phyloP scores from a whole-genome alignment of 345 rosid genomes.

The Populus simonii region DNA sequence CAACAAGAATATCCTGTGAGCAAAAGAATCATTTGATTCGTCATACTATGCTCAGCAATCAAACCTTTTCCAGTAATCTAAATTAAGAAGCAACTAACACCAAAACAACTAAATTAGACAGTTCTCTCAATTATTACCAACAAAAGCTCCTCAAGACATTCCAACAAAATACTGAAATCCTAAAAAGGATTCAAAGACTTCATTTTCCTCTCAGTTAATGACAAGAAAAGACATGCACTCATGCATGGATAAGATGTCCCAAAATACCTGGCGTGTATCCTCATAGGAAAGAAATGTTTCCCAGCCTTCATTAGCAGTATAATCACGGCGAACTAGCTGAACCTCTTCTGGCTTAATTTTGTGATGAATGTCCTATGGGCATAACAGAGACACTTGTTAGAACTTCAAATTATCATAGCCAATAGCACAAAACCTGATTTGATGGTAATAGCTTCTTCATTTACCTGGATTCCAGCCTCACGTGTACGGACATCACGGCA shows the following conservation, averaged over 20 bases:
- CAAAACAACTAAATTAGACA: background rate
- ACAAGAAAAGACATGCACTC: background rate
- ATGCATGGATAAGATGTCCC: background rate
- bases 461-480: slow-evolving; percentile 98
- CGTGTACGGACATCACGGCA: slow-evolving; percentile 98
- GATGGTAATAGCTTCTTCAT: background rate
- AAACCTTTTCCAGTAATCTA: background rate
- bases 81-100: background rate
- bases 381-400: slow-evolving; percentile 12
- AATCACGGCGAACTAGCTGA: slow-evolving; percentile 98
- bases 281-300: slow-evolving; percentile 96
- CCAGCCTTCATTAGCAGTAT: slow-evolving; percentile 98
- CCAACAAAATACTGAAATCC: background rate
- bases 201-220: background rate
- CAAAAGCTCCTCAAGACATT: background rate
- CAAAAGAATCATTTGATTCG: slow-evolving; percentile 13
- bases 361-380: slow-evolving; percentile 83
- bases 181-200: background rate
- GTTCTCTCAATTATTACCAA: background rate
- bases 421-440: background rate
- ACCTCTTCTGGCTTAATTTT: slow-evolving; percentile 96
- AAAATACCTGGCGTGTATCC: slow-evolving; percentile 84
- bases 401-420: slow-evolving; percentile 6
- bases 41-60: background rate
- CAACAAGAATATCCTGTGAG: slow-evolving; percentile 91